Conservation (phyloP, 371 early-diverging fungal species). For the Apophysomyces ossiformis region DNA sequence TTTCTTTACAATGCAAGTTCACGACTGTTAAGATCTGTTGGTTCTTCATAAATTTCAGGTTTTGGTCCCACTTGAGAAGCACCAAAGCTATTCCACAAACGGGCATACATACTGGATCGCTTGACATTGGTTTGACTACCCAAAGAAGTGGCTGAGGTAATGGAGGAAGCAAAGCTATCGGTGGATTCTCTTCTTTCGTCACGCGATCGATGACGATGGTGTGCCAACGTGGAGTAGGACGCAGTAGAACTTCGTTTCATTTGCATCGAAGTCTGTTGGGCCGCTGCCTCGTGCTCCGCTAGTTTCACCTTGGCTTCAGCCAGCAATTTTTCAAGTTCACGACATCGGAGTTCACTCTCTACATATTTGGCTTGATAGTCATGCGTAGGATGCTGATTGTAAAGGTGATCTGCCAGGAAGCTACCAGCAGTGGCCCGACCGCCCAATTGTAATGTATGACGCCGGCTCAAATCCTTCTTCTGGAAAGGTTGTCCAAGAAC, state of each 20-base stretch:
- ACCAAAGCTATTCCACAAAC: slow-evolving; percentile 46
- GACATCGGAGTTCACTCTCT: slow-evolving; percentile 52
- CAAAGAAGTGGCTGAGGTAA: slow-evolving; percentile 40
- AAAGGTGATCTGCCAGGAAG: neutral
- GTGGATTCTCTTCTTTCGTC: slow-evolving; percentile 30
- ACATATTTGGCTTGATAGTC: slow-evolving; percentile 44
- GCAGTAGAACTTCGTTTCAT: slow-evolving; percentile 34
- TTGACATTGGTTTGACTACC: slow-evolving; percentile 39
- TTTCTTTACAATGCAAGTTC: slow-evolving; percentile 7
- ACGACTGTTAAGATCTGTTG: slow-evolving; percentile 18
- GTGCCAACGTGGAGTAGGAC: slow-evolving; percentile 32
- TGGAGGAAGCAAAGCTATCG: slow-evolving; percentile 47
- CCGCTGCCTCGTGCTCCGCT: slow-evolving; percentile 44
- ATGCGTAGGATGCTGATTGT: neutral
- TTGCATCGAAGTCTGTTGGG: slow-evolving; percentile 16
- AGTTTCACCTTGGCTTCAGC: slow-evolving; percentile 55
- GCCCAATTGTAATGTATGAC: slow-evolving; percentile 28
- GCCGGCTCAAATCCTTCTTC: slow-evolving; percentile 18
- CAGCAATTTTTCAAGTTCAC: slow-evolving; percentile 52
- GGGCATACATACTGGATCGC: slow-evolving; percentile 52
- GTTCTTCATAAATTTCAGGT: slow-evolving; percentile 22
- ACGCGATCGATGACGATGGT: slow-evolving; percentile 13
- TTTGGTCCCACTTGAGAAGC: slow-evolving; percentile 16
- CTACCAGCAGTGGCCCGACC: neutral
- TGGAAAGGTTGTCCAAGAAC: slow-evolving; percentile 6